Conservation (phyloP, 1,284 basidiomycete species). For the Prillingera fragicola region DNA sequence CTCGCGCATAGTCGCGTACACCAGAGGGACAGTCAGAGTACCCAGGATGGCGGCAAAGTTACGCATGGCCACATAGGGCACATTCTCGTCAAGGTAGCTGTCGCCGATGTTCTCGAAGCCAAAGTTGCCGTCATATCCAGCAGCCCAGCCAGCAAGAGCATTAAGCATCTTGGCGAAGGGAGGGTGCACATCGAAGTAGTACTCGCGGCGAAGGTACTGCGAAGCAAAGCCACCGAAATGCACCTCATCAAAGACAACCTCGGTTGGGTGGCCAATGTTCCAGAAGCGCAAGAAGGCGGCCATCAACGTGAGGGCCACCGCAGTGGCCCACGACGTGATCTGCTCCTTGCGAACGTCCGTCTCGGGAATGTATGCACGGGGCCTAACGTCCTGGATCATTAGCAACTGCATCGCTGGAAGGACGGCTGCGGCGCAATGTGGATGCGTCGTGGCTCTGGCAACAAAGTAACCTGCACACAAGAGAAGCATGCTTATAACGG, state of each 20-base stretch:
- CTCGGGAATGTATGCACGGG: slow-evolving; percentile 12
- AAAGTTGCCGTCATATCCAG: slow-evolving; percentile 92
- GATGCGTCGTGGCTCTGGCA: too few species aligned
- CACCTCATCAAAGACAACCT: slow-evolving; percentile 96
- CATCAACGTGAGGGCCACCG: slow-evolving; percentile 57
- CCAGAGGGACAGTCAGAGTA: slow-evolving; percentile 78
- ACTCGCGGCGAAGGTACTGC: slow-evolving; percentile 83
- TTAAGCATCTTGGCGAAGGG: slow-evolving; percentile 91
- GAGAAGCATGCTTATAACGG: too few species aligned
- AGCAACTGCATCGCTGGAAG: too few species aligned
- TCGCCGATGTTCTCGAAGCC: slow-evolving; percentile 94
- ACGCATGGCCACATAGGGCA: slow-evolving; percentile 91
- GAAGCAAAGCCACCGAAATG: slow-evolving; percentile 88
- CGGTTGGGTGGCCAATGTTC: slow-evolving; percentile 86
- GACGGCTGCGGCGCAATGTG: too few species aligned
- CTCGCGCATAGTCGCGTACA: slow-evolving; percentile 97
- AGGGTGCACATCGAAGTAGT: slow-evolving; percentile 99
- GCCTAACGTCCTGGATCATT: not conserved
- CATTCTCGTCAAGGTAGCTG: slow-evolving; percentile 59
- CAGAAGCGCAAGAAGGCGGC: slow-evolving; percentile 82
- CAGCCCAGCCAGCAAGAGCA: slow-evolving; percentile 88
- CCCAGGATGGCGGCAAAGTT: slow-evolving; percentile 86
- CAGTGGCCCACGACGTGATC: slow-evolving; percentile 31
- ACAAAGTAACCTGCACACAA: too few species aligned
- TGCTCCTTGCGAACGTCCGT: slow-evolving; percentile 25